Evolutionary conservation across 2,329 filamentous ascomycete species (phyloP).

Genomic region (Thermoascus crustaceus): DNA sequence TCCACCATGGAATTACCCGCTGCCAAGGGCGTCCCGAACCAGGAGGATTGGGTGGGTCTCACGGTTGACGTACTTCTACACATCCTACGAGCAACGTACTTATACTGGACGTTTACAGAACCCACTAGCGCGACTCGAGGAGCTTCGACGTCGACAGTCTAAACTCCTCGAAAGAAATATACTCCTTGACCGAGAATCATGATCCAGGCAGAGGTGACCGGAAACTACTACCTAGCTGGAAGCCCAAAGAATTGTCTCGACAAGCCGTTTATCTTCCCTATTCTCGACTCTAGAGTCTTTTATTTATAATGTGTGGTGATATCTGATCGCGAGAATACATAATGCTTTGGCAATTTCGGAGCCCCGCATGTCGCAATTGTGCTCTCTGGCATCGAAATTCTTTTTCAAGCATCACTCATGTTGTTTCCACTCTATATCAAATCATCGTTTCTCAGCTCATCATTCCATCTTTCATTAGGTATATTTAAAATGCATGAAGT

Average conservation of each 20-base stretch:
- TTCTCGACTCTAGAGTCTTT: no score
- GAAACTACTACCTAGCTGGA: neutral
- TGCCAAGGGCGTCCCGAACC: constrained; percentile 75
- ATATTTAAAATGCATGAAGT: no score
- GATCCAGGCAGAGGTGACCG: neutral
- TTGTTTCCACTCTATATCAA: no score
- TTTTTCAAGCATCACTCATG: no score
- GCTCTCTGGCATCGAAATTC: no score
- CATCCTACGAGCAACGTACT: constrained; percentile 35
- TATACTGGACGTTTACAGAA: constrained; percentile 52
- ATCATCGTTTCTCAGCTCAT: no score
- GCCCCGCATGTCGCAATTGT: no score
- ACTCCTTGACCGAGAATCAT: constrained; percentile 12
- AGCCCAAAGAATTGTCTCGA: neutral
- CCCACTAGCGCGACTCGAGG: constrained; percentile 60
- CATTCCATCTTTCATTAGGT: no score
- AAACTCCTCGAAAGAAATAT: constrained; percentile 46
- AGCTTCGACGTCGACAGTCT: constrained; percentile 59
- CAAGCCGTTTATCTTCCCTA: neutral
- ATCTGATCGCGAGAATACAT: no score
- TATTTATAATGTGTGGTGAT: no score
- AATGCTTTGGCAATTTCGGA: no score
- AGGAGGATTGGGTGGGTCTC: constrained; percentile 89
- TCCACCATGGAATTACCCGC: constrained; percentile 49
- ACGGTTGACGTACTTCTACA: constrained; percentile 38